Evolutionary conservation across 75 land plant genomes (phyloP), one percentile per base, ranked within the genome.

Genomic region (Cupressus sempervirens): DNA sequence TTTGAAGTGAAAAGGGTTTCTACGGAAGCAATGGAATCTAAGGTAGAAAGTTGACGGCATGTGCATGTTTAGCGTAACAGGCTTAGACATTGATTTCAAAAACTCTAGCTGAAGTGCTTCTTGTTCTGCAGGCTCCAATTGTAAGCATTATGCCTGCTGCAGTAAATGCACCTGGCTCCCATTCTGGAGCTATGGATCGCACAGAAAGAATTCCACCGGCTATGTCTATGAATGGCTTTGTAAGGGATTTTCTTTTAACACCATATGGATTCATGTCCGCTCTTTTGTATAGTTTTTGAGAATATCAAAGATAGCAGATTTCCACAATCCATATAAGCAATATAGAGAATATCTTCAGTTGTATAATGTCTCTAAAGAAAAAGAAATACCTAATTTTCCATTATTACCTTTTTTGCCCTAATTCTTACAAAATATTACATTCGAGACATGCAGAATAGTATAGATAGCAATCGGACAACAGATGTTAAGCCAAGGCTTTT

Each of bases 401-500:
- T 72, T 72, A 12, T 32, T 70, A 1, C 10, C 10, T 72, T 72
- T 70, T 72, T 11, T 72, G 35, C 32, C 74, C 46, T 11, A 3
- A 79, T 79, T 41, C 50, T 43, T 79, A 45, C 50, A 45, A 79
- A 20, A 10, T n/a, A 30, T 79, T 12, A 79, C 48, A 79, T 40
- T 43, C 10, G 52, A 79, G 30, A 79, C 81, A 79, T 89, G 88
- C 89, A 95, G 97, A 86, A 77, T 83, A 45, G 87, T 35, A 85
- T 89, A 77, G 98, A 96, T 11, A 88, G 84, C 75, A 92, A 86
- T 68, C 87, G 96, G 67, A 80, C 88, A 2, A 50, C 83, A 26
- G 98, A 96, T 87, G 90, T 90, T 32, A 96, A 96, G 80, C 98
- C 98, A 48, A 91, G 94, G 75, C 84, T 93, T 83, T 38, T 80